Base-by-base conservation (phyloP, 257 asterid species). In the Fraxinus quadrangulata region DNA sequence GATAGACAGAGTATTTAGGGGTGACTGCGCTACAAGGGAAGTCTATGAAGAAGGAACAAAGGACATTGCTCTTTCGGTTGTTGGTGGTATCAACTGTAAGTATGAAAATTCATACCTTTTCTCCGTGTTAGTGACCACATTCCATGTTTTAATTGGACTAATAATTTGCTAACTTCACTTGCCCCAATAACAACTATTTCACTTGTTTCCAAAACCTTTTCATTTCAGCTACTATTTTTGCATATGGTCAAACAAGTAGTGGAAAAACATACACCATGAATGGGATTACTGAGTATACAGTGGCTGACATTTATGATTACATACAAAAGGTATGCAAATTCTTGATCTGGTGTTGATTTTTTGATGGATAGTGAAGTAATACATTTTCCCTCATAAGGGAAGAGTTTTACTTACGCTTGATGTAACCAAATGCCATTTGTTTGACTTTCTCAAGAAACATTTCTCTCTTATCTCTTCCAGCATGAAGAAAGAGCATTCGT, bases 231-330 rank as follows among this genome's bases (percentile, higher is more conserved):
- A 93, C 99, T 76, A 86, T 96, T 73, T 96, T 96, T 82, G 99
- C 99, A 3, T 96, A 96, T 85, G 99, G 99, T 71, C 98, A 93
- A 89, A 96, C 99, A 75, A 96, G 98, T 87, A 96, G 99, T 34
- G 99, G 99, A 82, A 96, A 96, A 91, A 96, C 99, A n/a, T 96
- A 96, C 85, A 96, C 99, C 36, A 92, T 96, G 99, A 96, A 92
- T 77, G 99, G 99, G 49, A 89, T 96, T 45, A 96, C 99, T 5
- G 99, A 93, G 83, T 96, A 87, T 73, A 83, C 99, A 16, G 99
- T 93, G 59, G 87, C 92, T 73, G 99, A 85, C 72, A 87, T 87
- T 61, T 87, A 87, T 56, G 84, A 85, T 75, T 85, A 87, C 80
- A 81, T 87, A 42, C 80, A 73, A 67, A 83, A 56, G 91, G 91